phyloP scores from a whole-genome alignment of 164 flowering plant genomes.

The Amborella trichopoda region DNA sequence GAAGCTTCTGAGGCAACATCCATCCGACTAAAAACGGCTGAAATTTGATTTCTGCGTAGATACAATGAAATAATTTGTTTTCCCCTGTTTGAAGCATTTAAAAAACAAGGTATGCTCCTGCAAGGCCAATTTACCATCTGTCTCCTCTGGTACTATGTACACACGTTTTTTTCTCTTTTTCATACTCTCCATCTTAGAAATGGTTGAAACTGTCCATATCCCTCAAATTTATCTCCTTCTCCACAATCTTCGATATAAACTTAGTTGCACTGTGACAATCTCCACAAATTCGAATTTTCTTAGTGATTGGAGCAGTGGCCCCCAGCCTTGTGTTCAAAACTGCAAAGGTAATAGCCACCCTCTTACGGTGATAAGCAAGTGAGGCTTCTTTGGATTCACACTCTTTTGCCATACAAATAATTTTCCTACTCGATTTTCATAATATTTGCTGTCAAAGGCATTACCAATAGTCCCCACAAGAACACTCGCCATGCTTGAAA shows the following conservation, averaged over 20 bases:
- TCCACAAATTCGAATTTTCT: too few species aligned
- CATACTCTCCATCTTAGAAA: slow-evolving; percentile 20
- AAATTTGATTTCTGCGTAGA: too few species aligned
- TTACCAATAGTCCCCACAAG: slow-evolving; percentile 12
- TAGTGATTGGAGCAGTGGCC: slow-evolving; percentile 15
- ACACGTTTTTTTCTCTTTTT: background rate
- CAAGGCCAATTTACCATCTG: too few species aligned
- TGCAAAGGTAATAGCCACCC: slow-evolving; percentile 27
- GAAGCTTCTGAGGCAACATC: too few species aligned
- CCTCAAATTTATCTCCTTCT: slow-evolving; percentile 17
- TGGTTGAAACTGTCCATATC: slow-evolving; percentile 21
- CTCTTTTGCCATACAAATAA: too few species aligned
- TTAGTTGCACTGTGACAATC: slow-evolving; percentile 20
- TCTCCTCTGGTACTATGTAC: too few species aligned
- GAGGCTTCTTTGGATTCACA: slow-evolving; percentile 22
- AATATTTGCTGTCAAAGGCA: too few species aligned
- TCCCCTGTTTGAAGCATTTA: too few species aligned
- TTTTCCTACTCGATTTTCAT: too few species aligned
- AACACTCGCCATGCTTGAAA: slow-evolving; percentile 8
- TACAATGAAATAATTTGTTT: too few species aligned
- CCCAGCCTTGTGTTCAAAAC: slow-evolving; percentile 18
- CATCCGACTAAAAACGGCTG: too few species aligned
- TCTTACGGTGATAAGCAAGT: slow-evolving; percentile 26
- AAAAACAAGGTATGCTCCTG: too few species aligned
- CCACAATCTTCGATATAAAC: slow-evolving; percentile 17